Percentiles rank a stretch among this genome's conserved stretches.
Evolutionary conservation across 2,329 filamentous ascomycete species (phyloP).

Genomic region (Aureobasidium zeae): DNA sequence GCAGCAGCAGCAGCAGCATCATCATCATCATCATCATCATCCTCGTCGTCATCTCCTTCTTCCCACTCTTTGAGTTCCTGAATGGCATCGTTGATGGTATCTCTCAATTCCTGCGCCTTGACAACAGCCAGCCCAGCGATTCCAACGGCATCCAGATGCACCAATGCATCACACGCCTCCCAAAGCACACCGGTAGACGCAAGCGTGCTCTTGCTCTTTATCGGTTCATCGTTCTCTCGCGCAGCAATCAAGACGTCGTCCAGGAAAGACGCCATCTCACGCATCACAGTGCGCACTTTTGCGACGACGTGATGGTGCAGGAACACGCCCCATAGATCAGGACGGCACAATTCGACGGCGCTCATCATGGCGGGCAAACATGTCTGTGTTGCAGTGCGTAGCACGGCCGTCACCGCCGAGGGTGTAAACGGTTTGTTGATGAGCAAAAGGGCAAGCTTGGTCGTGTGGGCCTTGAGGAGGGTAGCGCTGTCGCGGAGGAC

Average conservation of each 20-base stretch:
- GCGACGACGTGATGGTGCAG: slow-evolving; percentile 56
- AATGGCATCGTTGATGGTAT: slow-evolving; percentile 70
- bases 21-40: slow-evolving; percentile 28
- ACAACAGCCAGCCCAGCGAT: slow-evolving; percentile 60
- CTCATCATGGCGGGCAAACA: slow-evolving; percentile 68
- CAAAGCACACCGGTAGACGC: slow-evolving; percentile 69
- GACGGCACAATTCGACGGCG: slow-evolving; percentile 56
- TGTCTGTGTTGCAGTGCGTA: slow-evolving; percentile 61
- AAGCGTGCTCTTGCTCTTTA: slow-evolving; percentile 38
- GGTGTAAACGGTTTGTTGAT: slow-evolving; percentile 82
- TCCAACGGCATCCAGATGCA: slow-evolving; percentile 55
- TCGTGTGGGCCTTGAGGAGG: slow-evolving; percentile 71
- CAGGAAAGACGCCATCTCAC: slow-evolving; percentile 54
- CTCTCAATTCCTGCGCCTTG: slow-evolving; percentile 65
- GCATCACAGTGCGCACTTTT: slow-evolving; percentile 51
- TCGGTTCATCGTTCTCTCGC: slow-evolving; percentile 26
- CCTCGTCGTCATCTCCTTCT: slow-evolving; percentile 40
- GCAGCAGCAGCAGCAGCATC: slow-evolving; percentile 33
- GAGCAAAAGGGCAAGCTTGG: slow-evolving; percentile 77
- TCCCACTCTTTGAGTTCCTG: slow-evolving; percentile 81
- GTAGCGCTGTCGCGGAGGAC: slow-evolving; percentile 63
- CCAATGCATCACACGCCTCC: slow-evolving; percentile 69
- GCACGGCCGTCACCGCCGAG: slow-evolving; percentile 59
- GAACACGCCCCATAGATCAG: slow-evolving; percentile 51
- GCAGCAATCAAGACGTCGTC: slow-evolving; percentile 39